Evolutionary conservation across 768 basidiomycete genomes (phyloP), one percentile per base, ranked within the genome.

Genomic region (Mycena galopus): DNA sequence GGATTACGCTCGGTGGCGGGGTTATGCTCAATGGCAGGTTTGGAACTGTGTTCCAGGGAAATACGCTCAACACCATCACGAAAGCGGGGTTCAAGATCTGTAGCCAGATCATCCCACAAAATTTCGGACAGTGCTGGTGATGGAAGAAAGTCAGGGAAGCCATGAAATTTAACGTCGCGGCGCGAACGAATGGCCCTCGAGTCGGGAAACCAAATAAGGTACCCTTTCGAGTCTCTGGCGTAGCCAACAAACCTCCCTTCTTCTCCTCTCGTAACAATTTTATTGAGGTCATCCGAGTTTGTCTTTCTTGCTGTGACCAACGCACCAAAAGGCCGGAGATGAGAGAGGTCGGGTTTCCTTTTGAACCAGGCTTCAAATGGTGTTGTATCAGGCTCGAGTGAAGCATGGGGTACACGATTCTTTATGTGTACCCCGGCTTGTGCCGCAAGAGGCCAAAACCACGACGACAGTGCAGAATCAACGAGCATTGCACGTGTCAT

Each of bases 401-500:
- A 32, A 0, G 65, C n/a, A n/a, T n/a, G n/a, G n/a, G n/a, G n/a
- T n/a, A n/a, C n/a, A n/a, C n/a, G n/a, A n/a, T n/a, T n/a, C 62
- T 70, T 70, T 30, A 70, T 65, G 42, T 70, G 69, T 0, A 73
- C 39, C 2, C 67, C 65, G 33, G 77, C 69, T 0, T 32, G 19
- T 7, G 76, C 60, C 0, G 62, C 74, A 8, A 79, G 62, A 0
- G 72, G 75, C 77, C 76, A 79, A 32, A 77, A 75, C 51, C 51
- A 71, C 9, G 50, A 62, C 0, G 76, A 59, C 2, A 79, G 58
- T 10, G 65, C 32, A 3, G 23, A 21, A 3, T 63, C 73, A 0
- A 74, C 51, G 12, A n/a, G n/a, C n/a, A n/a, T n/a, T n/a, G n/a
- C n/a, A n/a, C n/a, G n/a, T n/a, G n/a, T n/a, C n/a, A n/a, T 35